Conservation (phyloP, 163 green algal genomes). For the Prototheca stagnorum region DNA sequence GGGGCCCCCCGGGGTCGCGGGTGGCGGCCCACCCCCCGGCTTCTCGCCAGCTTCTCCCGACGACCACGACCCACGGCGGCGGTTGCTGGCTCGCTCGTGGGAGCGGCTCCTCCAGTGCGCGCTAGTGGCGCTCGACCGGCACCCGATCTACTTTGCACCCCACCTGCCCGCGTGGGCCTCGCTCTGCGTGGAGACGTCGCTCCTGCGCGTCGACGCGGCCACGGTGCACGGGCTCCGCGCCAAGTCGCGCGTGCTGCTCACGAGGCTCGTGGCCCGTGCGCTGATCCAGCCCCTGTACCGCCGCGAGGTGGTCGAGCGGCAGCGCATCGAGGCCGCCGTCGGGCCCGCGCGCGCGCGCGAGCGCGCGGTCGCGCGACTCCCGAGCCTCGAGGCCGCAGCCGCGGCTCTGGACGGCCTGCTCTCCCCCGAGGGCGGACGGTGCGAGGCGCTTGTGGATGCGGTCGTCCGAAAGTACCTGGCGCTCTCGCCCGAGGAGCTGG, state of each 20-base stretch:
- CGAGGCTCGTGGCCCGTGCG: slow-evolving; percentile 28
- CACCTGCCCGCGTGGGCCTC: slow-evolving; percentile 38
- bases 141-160: slow-evolving; percentile 22
- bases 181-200: slow-evolving; percentile 19
- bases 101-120: slow-evolving; percentile 26
- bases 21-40: too few species aligned
- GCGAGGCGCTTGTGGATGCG: slow-evolving; percentile 21
- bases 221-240: slow-evolving; percentile 11
- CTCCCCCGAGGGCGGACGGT: slow-evolving; percentile 12
- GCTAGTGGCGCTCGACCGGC: slow-evolving; percentile 19
- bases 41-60: too few species aligned
- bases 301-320: slow-evolving; percentile 22
- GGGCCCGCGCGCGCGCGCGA: not conserved
- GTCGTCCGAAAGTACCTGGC: slow-evolving; percentile 48
- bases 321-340: not conserved
- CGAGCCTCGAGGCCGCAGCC: slow-evolving; percentile 1
- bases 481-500: slow-evolving; percentile 48
- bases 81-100: slow-evolving; percentile 16
- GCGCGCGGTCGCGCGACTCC: slow-evolving; percentile 4
- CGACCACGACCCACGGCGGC: not conserved
- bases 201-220: slow-evolving; percentile 16
- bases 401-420: slow-evolving; percentile 21
- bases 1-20: not conserved
- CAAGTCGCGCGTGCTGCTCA: slow-evolving; percentile 22
- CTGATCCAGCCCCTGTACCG: slow-evolving; percentile 51